Percentiles rank a stretch among this genome's conserved stretches.
Evolutionary conservation across 495 filamentous ascomycete species (phyloP).

Genomic region (Daldinia childiae): DNA sequence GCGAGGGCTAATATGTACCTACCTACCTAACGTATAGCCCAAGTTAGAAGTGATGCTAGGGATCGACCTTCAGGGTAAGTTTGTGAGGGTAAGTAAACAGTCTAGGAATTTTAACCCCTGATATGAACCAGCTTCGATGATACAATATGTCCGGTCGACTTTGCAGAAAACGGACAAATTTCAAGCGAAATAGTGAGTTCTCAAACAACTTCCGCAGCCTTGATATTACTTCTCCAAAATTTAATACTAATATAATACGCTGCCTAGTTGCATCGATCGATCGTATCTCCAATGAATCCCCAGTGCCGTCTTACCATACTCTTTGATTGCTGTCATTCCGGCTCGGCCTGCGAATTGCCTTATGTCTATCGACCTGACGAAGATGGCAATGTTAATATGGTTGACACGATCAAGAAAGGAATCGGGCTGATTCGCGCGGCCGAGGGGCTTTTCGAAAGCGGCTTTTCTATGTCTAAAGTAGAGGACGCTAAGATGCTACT

Average conservation of each 20-base stretch:
- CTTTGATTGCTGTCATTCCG: conserved; percentile 72
- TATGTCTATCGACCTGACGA: conserved; percentile 66
- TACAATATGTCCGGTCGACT: conserved; percentile 67
- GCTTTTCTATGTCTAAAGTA: conserved; percentile 59
- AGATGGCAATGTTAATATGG: conserved; percentile 63
- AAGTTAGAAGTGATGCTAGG: conserved; percentile 50
- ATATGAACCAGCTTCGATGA: conserved; percentile 58
- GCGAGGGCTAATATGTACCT: neutral
- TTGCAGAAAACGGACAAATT: conserved; percentile 60
- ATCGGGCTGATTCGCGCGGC: conserved; percentile 58
- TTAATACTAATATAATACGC: neutral
- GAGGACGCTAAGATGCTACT: conserved; percentile 63
- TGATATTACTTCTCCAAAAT: neutral
- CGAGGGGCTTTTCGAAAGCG: conserved; percentile 60
- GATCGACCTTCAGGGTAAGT: conserved; percentile 56
- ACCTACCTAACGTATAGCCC: conserved; percentile 41
- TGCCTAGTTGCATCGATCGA: conserved; percentile 58
- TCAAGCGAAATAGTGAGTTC: conserved; percentile 55
- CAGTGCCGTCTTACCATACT: conserved; percentile 63
- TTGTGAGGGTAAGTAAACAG: conserved; percentile 15
- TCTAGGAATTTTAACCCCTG: conserved; percentile 10
- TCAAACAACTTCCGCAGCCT: neutral
- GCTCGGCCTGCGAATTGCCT: conserved; percentile 67
- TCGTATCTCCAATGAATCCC: conserved; percentile 63
- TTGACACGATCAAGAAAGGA: conserved; percentile 65